These are phyloP conservation scores for Volvox africanus DNA, from an alignment of 139 green algal genomes.

Conservation along the genomic window DNA sequence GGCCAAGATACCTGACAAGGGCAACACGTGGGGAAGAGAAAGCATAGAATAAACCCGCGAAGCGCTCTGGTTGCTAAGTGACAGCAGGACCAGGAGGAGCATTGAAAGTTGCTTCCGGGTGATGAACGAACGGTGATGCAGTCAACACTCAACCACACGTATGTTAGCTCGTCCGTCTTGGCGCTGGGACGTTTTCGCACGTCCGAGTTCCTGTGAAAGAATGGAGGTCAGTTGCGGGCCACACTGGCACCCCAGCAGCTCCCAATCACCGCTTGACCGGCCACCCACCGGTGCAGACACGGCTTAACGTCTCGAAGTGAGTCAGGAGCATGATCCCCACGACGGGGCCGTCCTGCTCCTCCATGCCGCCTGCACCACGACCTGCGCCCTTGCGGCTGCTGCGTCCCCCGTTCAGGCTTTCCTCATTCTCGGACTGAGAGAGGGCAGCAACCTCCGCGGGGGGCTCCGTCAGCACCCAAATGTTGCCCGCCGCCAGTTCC, in stretches of 20 bases:
- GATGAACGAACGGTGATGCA: too few species aligned
- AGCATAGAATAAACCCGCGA: too few species aligned
- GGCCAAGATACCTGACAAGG: slow-evolving; percentile 17
- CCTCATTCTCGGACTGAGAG: background rate
- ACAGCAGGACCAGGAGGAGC: too few species aligned
- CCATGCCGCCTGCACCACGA: background rate
- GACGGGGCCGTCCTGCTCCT: background rate
- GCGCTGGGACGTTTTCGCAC: too few species aligned
- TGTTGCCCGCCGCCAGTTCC: slow-evolving; percentile 35
- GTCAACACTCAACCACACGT: too few species aligned
- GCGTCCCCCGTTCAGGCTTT: background rate
- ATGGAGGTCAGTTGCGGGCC: background rate
- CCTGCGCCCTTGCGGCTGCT: background rate
- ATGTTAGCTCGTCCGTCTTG: too few species aligned
- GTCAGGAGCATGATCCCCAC: slow-evolving; percentile 26
- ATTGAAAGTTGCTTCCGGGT: too few species aligned
- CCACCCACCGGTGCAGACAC: slow-evolving; percentile 8
- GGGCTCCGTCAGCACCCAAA: slow-evolving; percentile 14
- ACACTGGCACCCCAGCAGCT: background rate
- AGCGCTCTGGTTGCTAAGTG: too few species aligned
- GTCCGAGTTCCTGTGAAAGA: background rate
- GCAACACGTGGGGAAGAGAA: too few species aligned
- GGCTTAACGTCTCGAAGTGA: background rate
- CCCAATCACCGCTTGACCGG: background rate
- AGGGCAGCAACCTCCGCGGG: background rate